These are phyloP conservation scores for Umbelopsis sp. DNA, from an alignment of 192 early-diverging fungal genomes.

Conservation along the genomic window DNA sequence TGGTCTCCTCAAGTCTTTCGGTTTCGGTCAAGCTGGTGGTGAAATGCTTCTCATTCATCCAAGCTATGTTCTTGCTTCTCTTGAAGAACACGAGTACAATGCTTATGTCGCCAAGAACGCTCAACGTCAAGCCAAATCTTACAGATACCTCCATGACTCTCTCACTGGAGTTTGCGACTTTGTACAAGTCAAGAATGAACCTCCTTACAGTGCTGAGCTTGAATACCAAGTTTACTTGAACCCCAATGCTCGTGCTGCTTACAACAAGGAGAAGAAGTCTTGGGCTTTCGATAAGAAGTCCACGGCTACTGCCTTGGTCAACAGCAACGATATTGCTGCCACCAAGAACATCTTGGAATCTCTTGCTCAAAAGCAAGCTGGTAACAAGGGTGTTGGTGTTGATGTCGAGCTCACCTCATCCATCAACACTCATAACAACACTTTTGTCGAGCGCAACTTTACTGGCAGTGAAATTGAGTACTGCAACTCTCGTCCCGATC, in stretches of 20 bases:
- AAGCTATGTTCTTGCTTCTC: slow-evolving; percentile 79
- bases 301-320: slow-evolving; percentile 37
- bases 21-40: slow-evolving; percentile 94
- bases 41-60: slow-evolving; percentile 88
- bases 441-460: slow-evolving; percentile 92
- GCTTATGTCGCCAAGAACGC: slow-evolving; percentile 71
- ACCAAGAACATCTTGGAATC: slow-evolving; percentile 57
- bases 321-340: slow-evolving; percentile 49
- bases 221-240: slow-evolving; percentile 87
- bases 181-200: slow-evolving; percentile 82
- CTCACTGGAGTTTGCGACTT: slow-evolving; percentile 81
- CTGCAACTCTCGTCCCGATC: slow-evolving; percentile 70
- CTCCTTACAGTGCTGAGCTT: slow-evolving; percentile 84
- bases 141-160: slow-evolving; percentile 91
- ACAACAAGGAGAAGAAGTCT: slow-evolving; percentile 69
- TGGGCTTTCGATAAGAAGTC: slow-evolving; percentile 67
- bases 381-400: slow-evolving; percentile 70
- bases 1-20: slow-evolving; percentile 90
- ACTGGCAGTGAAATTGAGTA: slow-evolving; percentile 79
- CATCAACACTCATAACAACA: slow-evolving; percentile 80
- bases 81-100: slow-evolving; percentile 71
- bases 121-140: slow-evolving; percentile 73
- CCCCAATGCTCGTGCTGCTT: slow-evolving; percentile 80
- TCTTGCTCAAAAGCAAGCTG: slow-evolving; percentile 47
- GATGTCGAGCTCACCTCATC: slow-evolving; percentile 88